Conservation (phyloP, 495 filamentous ascomycete genomes). For the Podospora appendiculata region DNA sequence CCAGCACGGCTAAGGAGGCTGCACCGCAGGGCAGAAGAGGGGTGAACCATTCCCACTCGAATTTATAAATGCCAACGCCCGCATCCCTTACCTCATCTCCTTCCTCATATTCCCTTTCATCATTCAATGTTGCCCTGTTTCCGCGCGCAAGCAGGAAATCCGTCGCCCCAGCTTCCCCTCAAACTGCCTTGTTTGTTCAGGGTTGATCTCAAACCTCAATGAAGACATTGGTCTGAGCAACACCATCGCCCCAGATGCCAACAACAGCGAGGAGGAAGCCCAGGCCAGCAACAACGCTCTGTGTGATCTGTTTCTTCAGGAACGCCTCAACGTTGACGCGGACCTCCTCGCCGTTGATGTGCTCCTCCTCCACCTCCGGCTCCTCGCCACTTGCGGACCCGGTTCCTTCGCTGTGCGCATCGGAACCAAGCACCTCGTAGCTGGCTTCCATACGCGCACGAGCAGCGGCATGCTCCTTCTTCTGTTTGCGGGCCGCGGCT, state of each 20-base stretch:
- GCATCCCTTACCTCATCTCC: no score
- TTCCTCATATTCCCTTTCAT: no score
- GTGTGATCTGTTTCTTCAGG: constrained; percentile 50
- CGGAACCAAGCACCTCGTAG: constrained; percentile 55
- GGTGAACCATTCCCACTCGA: no score
- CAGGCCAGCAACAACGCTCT: constrained; percentile 53
- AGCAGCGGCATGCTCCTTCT: constrained; percentile 14
- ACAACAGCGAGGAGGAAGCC: constrained; percentile 71
- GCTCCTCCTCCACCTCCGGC: constrained; percentile 32
- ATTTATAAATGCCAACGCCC: no score
- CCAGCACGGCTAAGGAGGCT: no score
- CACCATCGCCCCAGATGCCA: constrained; percentile 84
- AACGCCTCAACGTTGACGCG: constrained; percentile 61
- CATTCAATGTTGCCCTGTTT: no score
- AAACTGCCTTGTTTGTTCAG: no score
- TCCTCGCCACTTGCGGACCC: constrained; percentile 34
- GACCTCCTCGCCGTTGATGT: constrained; percentile 77
- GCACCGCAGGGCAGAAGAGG: no score
- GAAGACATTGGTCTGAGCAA: constrained; percentile 11
- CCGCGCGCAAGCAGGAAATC: no score
- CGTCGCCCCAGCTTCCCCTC: no score
- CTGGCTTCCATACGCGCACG: constrained; percentile 44
- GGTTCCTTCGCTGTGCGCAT: constrained; percentile 34
- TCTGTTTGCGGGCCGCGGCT: constrained; percentile 11
- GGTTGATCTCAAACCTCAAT: background rate